Base-by-base conservation (phyloP, 1,284 basidiomycete species). In the Abortiporus biennis region DNA sequence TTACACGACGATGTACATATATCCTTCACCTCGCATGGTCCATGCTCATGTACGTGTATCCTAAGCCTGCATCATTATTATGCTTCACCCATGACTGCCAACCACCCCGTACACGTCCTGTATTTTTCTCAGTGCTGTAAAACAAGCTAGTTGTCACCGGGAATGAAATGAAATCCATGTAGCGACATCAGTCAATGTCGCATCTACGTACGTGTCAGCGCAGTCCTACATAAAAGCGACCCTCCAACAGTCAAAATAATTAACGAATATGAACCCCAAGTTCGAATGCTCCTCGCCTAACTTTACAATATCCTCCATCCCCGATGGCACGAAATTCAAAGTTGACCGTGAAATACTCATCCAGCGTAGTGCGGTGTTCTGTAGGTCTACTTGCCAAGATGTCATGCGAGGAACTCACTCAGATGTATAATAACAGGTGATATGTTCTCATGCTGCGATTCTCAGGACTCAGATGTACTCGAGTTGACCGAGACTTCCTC, bases 361-460 rank as follows among this genome's bases (percentile, higher is more conserved):
- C 41, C 64, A 59, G 11, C 49, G 51, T 40, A 81, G 78, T 50
- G 68, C 75, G 52, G 69, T 81, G 45, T 83, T 84, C 51, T 61
- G 80, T 80, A 63, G 50, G 74, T 59, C 43, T 15, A 31, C 9
- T 30, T 44, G n/a, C n/a, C n/a, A n/a, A n/a, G n/a, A n/a, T n/a
- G n/a, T n/a, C n/a, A n/a, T n/a, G n/a, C n/a, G n/a, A n/a, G n/a
- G n/a, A n/a, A n/a, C n/a, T n/a, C n/a, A n/a, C n/a, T n/a, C n/a
- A n/a, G n/a, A n/a, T n/a, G n/a, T n/a, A n/a, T n/a, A n/a, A n/a
- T n/a, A n/a, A 23, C 55, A 82, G 80, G 67, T 20, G 69, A 78
- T 52, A 82, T 84, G 80, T 81, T 84, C 54, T 57, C 64, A 22
- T 70, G 70, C 48, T 80, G 78, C 49, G 68, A 76, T 33, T 36